These are phyloP conservation scores for Plasmopara muralis DNA, from an alignment of 352 stramenopile species.

Conservation along the genomic window DNA sequence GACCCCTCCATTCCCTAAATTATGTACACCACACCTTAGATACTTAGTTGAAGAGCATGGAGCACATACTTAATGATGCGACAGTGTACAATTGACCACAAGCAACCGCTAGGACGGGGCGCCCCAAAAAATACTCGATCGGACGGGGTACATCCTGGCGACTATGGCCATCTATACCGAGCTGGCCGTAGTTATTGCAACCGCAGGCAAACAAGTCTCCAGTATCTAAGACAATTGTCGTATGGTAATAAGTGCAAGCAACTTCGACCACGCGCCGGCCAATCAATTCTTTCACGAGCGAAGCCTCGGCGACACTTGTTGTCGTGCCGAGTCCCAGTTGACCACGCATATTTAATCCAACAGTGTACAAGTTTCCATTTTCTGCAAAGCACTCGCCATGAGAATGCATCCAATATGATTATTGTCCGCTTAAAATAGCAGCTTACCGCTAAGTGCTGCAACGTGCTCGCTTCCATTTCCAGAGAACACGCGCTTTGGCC, in stretches of 20 bases:
- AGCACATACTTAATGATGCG: conserved; percentile 42
- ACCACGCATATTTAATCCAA: conserved; percentile 89
- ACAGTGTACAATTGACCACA: conserved; percentile 89
- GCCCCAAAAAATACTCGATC: conserved; percentile 42
- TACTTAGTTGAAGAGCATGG: not conserved
- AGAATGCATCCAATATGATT: not conserved
- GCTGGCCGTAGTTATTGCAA: conserved; percentile 90
- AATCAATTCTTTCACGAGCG: conserved; percentile 34
- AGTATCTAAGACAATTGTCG: conserved; percentile 65
- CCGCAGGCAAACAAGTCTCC: conserved; percentile 84
- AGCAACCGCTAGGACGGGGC: conserved; percentile 60
- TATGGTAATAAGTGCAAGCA: conserved; percentile 92
- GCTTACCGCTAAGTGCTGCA: conserved; percentile 63
- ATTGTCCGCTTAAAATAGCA: not conserved
- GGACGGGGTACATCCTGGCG: conserved; percentile 62
- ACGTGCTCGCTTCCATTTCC: conserved; percentile 92
- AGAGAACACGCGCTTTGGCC: conserved; percentile 70
- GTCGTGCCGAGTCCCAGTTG: conserved; percentile 84
- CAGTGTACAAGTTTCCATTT: conserved; percentile 78
- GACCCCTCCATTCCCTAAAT: conserved; percentile 45
- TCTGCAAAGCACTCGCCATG: conserved; percentile 22
- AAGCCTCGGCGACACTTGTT: conserved; percentile 46
- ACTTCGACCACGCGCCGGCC: conserved; percentile 67
- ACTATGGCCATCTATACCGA: conserved; percentile 63
- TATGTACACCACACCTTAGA: conserved; percentile 2